A percentile compares a stretch with the other conserved stretches of the same genome.
Evolutionary conservation across 768 basidiomycete genomes (phyloP).

Genomic region (Podaxis sp.): DNA sequence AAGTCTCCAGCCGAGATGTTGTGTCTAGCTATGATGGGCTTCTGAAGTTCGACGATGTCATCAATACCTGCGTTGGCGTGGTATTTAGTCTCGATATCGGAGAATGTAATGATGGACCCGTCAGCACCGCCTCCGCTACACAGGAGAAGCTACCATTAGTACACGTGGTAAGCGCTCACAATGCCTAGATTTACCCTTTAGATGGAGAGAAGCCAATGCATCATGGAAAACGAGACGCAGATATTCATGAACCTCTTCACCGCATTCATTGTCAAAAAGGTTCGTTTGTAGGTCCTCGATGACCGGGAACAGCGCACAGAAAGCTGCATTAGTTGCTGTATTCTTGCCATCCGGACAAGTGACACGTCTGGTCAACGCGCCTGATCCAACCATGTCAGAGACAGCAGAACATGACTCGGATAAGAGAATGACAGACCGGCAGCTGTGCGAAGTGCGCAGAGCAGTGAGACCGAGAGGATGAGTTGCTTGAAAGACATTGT

Average conservation of each 20-base stretch:
- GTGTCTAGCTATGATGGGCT: slow-evolving; percentile 29
- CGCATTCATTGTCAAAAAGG: slow-evolving; percentile 27
- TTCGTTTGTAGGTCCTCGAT: slow-evolving; percentile 33
- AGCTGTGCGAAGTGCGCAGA: neutral
- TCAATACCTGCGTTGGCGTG: slow-evolving; percentile 40
- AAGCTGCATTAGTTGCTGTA: slow-evolving; percentile 25
- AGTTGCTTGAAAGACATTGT: neutral
- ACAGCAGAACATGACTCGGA: no score
- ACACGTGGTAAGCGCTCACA: neutral
- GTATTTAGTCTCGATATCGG: slow-evolving; percentile 36
- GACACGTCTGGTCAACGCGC: slow-evolving; percentile 15
- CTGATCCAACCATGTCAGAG: neutral
- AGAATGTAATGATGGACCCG: slow-evolving; percentile 45
- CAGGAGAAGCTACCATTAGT: neutral
- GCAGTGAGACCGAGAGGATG: neutral
- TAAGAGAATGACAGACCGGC: neutral
- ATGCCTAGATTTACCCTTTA: neutral
- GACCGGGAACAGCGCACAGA: slow-evolving; percentile 34
- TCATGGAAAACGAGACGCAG: slow-evolving; percentile 36
- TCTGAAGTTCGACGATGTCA: slow-evolving; percentile 33
- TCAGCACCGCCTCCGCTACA: slow-evolving; percentile 24
- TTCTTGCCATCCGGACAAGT: slow-evolving; percentile 25
- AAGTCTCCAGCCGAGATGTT: slow-evolving; percentile 42
- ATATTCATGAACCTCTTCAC: slow-evolving; percentile 20
- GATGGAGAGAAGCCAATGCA: slow-evolving; percentile 34